Base-by-base conservation (phyloP, 2,329 filamentous ascomycete genomes). In the Pseudogymnoascus sp. region DNA sequence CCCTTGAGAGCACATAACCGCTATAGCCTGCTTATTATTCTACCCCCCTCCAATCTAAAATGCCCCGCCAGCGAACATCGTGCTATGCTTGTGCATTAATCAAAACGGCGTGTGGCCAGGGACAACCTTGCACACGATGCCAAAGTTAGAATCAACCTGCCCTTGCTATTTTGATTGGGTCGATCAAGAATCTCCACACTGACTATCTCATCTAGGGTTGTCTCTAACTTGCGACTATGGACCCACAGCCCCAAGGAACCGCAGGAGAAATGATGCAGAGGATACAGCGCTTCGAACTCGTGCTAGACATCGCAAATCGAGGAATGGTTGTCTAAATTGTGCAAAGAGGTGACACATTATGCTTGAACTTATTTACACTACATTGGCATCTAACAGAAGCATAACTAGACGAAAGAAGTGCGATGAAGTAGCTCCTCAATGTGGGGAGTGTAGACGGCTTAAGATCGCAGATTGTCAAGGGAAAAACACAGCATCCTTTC, bases 331-430 rank as follows among this genome's bases (percentile, higher is more conserved):
- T 40, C 9, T 38, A n/a, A 63, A 21, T 33, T 63, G 62, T 28
- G 15, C 31, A 19, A 47, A 23, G 15, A 44, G 60, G 60, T 62
- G 35, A 47, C n/a, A 4, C 8, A 40, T 17, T 17, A 50, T 23
- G 11, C 28, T 26, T 26, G 9, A 19, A 38, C 60, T 61, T 33
- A 47, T 47, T 47, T 47, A 21, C 57, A 40, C 36, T 10, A 40
- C 36, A 19, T 40, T 40, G 36, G 36, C 36, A 19, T 40, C 36
- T 40, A 19, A 40, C 36, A 40, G 6, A 40, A 40, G 6, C 36
- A 40, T 40, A 19, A n/a, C 42, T 35, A 35, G 62, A 57, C 44
- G 62, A 31, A 63, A 63, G 35, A 63, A 63, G 44, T 63, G 62
- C 35, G 42, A 63, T 40, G 62, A 63, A 21, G 21, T 31, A 28